phyloP scores from a whole-genome alignment of 306 rosid species.

The Begonia masoniana region DNA sequence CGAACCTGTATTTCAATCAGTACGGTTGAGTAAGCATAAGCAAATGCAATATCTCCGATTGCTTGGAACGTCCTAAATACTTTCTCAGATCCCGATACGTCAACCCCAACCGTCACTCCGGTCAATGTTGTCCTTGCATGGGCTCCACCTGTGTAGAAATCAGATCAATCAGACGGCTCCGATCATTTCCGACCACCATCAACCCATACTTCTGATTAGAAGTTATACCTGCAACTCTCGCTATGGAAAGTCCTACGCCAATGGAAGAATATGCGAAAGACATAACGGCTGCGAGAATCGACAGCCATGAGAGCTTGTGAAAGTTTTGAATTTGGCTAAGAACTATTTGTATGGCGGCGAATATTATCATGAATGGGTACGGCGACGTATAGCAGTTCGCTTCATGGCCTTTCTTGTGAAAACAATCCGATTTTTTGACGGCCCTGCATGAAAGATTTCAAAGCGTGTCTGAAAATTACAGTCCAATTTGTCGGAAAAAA shows the following conservation, averaged over 20 bases:
- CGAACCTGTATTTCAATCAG: conserved; percentile 87
- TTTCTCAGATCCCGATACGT: conserved; percentile 62
- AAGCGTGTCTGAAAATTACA: no score
- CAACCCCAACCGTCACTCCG: conserved; percentile 76
- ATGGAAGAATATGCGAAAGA: conserved; percentile 84
- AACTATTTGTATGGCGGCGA: conserved; percentile 55
- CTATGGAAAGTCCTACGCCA: conserved; percentile 82
- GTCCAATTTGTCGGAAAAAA: no score
- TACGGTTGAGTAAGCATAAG: conserved; percentile 87
- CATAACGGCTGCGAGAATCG: conserved; percentile 95
- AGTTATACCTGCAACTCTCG: conserved; percentile 41
- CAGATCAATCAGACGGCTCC: no score
- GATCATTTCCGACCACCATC: no score
- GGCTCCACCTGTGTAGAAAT: conserved; percentile 17
- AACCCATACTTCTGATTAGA: no score
- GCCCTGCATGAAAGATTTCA: conserved; percentile 34
- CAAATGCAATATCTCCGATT: conserved; percentile 90
- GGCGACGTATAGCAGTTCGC: conserved; percentile 43
- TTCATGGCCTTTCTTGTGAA: conserved; percentile 64
- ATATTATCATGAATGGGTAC: conserved; percentile 63
- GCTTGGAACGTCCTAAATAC: conserved; percentile 82
- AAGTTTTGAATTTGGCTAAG: conserved; percentile 86
- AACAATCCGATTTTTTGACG: conserved; percentile 76
- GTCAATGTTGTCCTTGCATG: conserved; percentile 49
- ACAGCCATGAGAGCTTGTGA: conserved; percentile 82